Evolutionary conservation across 2,329 filamentous ascomycete species (phyloP).

Genomic region (Monosporascus sp.): DNA sequence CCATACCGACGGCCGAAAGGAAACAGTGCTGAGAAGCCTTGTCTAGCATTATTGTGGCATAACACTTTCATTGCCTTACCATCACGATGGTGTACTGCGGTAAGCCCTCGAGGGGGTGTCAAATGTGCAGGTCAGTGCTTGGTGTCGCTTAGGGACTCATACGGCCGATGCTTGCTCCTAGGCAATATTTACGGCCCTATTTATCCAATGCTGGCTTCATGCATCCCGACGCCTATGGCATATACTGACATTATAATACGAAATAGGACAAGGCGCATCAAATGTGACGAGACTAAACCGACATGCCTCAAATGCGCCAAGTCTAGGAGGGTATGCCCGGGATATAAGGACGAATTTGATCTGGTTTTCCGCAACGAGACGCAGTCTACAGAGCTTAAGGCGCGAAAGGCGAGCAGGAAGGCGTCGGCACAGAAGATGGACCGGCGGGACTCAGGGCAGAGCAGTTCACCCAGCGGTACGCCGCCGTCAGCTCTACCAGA

Average conservation of each 20-base stretch:
- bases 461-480: constrained; percentile 8
- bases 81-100: constrained; percentile 59
- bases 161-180: background rate
- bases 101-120: constrained; percentile 64
- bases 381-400: constrained; percentile 59
- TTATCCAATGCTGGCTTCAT: too few species aligned
- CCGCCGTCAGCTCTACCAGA: constrained; percentile 21
- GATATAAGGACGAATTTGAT: constrained; percentile 68
- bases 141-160: background rate
- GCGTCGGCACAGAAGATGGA: constrained; percentile 32
- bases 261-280: constrained; percentile 58
- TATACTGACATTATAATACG: background rate
- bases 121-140: constrained; percentile 55
- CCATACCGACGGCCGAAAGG: background rate
- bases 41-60: background rate
- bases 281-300: constrained; percentile 66
- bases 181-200: background rate
- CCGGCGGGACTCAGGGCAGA: constrained; percentile 14
- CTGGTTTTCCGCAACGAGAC: constrained; percentile 70
- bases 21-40: background rate
- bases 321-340: constrained; percentile 58
- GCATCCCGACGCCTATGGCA: background rate
- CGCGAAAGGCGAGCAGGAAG: constrained; percentile 51
- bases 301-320: constrained; percentile 62
- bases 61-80: background rate